Base-by-base conservation (phyloP, 371 early-diverging fungal species). In the Lichtheimia ramosa region DNA sequence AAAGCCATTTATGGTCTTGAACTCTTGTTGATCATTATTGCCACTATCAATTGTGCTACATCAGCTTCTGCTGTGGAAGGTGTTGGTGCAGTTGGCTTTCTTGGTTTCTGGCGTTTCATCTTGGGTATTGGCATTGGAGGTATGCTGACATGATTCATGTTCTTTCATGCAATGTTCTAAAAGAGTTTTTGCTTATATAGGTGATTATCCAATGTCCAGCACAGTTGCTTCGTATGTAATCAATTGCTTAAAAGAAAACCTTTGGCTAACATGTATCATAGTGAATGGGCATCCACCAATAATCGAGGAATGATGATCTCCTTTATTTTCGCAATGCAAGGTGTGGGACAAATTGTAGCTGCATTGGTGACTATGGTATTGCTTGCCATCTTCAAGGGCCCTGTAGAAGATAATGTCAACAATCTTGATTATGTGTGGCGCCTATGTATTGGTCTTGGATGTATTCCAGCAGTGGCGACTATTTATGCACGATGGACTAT, bases 321-420 rank as follows among this genome's bases (percentile, higher is more conserved):
- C 3, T 69, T 81, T 65, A 87, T 89, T 40, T 90, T 89, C 69
- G 76, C 88, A 46, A 88, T 89, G 88, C 90, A 90, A 70, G 90
- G 89, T 54, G 69, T 87, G 51, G 90, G 90, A 24, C 85, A 85
- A 58, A 61, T 90, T 56, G 68, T 81, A 43, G 87, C 85, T 25
- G 77, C 83, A 2, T 54, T 87, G 24, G 77, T 86, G 41, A 78
- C 84, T 21, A 57, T 81, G 46, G 64, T 86, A 24, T 58, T 83
- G 28, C 77, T 90, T n/a, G 81, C 84, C 24, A 63, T 62, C 56
- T 79, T 81, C 67, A 83, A 84, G 54, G 43, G 62, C 18, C 50
- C 62, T 43, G 77, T 88, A 49, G 41, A 70, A 5, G 46, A 49
- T 1, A 79, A 87, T 70, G 66, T 64, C 7, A 61, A 66, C 43